These are phyloP conservation scores for Phytopythium boreale DNA, from an alignment of 352 stramenopile genomes.

Conservation along the genomic window DNA sequence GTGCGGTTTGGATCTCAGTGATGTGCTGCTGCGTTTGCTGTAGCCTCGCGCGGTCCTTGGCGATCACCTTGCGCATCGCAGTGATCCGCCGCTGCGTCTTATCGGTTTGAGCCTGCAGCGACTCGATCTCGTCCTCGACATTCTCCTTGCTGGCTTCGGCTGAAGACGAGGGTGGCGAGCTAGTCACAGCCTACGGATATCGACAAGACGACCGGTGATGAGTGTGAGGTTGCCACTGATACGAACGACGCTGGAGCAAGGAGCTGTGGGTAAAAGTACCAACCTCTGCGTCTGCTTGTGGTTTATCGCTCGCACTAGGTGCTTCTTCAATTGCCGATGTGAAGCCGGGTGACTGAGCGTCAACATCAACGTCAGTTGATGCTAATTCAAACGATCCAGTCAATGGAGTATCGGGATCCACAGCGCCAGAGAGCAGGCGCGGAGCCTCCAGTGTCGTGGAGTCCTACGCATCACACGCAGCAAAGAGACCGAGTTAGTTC, in stretches of 20 bases:
- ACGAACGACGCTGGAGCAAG: neutral
- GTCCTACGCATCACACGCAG: neutral
- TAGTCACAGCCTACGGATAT: neutral
- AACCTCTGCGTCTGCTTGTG: neutral
- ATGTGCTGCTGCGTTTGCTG: constrained; percentile 28
- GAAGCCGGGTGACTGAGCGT: neutral
- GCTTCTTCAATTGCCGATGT: neutral
- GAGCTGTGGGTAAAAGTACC: neutral
- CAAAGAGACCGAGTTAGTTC: neutral
- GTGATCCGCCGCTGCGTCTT: constrained; percentile 33
- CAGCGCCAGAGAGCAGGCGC: neutral
- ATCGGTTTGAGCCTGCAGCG: constrained; percentile 27
- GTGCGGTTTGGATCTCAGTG: constrained; percentile 25
- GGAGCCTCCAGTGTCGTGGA: neutral
- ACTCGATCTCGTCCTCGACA: constrained; percentile 22
- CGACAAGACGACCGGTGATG: neutral
- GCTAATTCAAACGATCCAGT: neutral
- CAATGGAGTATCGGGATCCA: neutral
- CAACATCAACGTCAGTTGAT: neutral
- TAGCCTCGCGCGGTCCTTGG: constrained; percentile 26
- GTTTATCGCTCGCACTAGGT: too few relatives aligned
- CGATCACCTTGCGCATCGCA: constrained; percentile 39
- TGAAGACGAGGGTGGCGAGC: neutral
- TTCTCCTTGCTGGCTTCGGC: neutral
- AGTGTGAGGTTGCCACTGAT: neutral